Conservation (phyloP, 208 protist species). For the Angomonas deanei region DNA sequence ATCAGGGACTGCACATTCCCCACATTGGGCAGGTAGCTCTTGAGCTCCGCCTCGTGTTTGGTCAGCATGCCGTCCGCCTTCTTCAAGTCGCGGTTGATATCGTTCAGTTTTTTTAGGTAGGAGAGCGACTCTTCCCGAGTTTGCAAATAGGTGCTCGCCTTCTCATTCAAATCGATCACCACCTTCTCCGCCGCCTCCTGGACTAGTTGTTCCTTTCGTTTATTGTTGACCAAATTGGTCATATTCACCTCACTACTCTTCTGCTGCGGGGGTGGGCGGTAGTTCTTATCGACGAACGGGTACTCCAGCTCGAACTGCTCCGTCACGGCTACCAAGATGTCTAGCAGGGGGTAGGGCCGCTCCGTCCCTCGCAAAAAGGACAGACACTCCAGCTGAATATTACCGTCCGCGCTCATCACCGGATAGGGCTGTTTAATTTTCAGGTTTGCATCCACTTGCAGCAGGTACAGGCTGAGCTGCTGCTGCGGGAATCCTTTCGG, state of each 20-base stretch:
- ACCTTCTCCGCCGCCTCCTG: constrained; percentile 61
- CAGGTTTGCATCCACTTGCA: constrained; percentile 13
- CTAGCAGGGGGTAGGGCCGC: constrained; percentile 52
- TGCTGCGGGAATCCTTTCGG: constrained; percentile 25
- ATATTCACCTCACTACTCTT: neutral
- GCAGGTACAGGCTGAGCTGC: constrained; percentile 18
- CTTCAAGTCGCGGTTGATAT: constrained; percentile 38
- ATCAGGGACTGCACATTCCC: constrained; percentile 40
- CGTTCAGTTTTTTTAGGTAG: constrained; percentile 40
- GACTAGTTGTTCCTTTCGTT: constrained; percentile 20
- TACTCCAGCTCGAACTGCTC: constrained; percentile 74
- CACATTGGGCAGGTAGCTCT: constrained; percentile 41
- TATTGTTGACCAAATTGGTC: neutral
- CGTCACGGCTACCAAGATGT: constrained; percentile 58
- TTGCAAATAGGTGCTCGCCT: constrained; percentile 58
- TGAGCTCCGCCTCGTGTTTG: constrained; percentile 38
- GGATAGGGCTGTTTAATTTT: constrained; percentile 44
- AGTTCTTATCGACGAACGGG: constrained; percentile 27
- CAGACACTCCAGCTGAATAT: constrained; percentile 42
- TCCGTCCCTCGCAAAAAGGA: constrained; percentile 38
- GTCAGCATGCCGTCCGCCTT: constrained; percentile 40
- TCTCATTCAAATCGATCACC: constrained; percentile 64
- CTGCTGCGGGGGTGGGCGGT: constrained; percentile 7
- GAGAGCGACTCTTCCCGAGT: constrained; percentile 40
- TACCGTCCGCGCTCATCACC: constrained; percentile 38